Base-by-base conservation (phyloP, 1,284 basidiomycete genomes). In the Sanghuangporus sanghuang region DNA sequence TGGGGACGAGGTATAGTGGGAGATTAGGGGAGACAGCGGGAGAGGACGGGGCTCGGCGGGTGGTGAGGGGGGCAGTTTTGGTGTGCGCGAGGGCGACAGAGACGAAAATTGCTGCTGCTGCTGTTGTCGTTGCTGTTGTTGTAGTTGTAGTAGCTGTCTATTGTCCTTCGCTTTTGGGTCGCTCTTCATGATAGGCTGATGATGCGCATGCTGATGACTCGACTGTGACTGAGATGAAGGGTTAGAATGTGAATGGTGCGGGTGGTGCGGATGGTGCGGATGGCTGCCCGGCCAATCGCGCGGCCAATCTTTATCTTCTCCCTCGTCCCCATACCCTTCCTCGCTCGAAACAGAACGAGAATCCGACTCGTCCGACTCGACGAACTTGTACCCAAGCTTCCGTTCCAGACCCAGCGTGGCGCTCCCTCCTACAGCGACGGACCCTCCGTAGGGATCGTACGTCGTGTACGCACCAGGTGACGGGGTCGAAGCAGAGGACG, bases 381-480 rank as follows among this genome's bases (percentile, higher is more conserved):
- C 44, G 44, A 46, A 46, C 3, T 46, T 46, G 16, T 57, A 53
- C 18, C 62, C 62, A 9, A 63, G 55, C 23, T 57, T 58, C 7
- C 62, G 56, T 36, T 63, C 62, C 8, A 63, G 23, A 1, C 62
- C 62, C 16, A 57, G 39, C 6, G 62, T 52, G 12, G 44, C 61
- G 23, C 53, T 63, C 11, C 56, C 55, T 3, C 57, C 50, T 8
- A 63, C 62, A 1, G 48, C 46, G n/a, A 23, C 12, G 18, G 35
- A 42, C 2, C 46, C 46, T 6, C 12, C 38, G 23, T 50, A 39
- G 9, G 55, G 36, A 5, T 42, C 46, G 39, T 63, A 63, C 18
- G 55, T 35, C 8, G 44, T 14, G 35, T 63, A 53, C 18, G 62
- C 56, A 35, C 57, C 56, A 27, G 35, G 36, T 6, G 59, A 52